Conservation (phyloP, 345 rosid genomes). For the Abelmoschus esculentus region DNA sequence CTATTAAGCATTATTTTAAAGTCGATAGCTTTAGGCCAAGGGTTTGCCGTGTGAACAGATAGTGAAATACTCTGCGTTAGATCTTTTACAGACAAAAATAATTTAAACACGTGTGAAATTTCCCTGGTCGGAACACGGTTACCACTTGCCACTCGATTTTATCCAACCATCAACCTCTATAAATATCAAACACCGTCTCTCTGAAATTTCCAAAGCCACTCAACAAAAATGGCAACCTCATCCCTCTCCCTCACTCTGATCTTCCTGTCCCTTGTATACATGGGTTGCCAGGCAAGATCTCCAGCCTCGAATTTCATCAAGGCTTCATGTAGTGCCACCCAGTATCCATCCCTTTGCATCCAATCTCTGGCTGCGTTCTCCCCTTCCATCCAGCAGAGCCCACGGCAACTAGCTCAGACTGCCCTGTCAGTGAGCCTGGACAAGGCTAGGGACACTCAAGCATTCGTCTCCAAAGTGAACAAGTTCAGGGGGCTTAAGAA, state of each 20-base stretch:
- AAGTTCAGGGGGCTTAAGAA: constrained; percentile 48
- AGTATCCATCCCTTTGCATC: constrained; percentile 60
- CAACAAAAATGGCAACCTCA: constrained; percentile 17
- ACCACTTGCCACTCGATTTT: too few relatives aligned
- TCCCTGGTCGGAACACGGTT: too few relatives aligned
- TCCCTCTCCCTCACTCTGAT: constrained; percentile 2
- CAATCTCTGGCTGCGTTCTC: constrained; percentile 57
- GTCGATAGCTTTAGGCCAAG: not conserved
- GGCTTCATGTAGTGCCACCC: constrained; percentile 52
- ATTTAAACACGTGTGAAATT: not conserved
- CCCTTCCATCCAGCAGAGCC: constrained; percentile 51
- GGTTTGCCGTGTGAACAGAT: not conserved
- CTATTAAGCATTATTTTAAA: not conserved
- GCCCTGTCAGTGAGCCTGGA: constrained; percentile 63
- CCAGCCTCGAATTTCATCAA: constrained; percentile 42
- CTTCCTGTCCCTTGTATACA: constrained; percentile 15
- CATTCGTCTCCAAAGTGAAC: constrained; percentile 43
- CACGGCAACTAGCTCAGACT: constrained; percentile 52
- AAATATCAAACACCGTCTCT: not conserved
- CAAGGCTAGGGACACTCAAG: constrained; percentile 45
- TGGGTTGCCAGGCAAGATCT: constrained; percentile 12
- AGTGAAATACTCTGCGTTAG: too few relatives aligned
- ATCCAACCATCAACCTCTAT: not conserved
- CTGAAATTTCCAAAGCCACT: not conserved
- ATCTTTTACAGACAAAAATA: too few relatives aligned